phyloP scores from a whole-genome alignment of 129 eudicot species.

The Helianthus tuberosus region DNA sequence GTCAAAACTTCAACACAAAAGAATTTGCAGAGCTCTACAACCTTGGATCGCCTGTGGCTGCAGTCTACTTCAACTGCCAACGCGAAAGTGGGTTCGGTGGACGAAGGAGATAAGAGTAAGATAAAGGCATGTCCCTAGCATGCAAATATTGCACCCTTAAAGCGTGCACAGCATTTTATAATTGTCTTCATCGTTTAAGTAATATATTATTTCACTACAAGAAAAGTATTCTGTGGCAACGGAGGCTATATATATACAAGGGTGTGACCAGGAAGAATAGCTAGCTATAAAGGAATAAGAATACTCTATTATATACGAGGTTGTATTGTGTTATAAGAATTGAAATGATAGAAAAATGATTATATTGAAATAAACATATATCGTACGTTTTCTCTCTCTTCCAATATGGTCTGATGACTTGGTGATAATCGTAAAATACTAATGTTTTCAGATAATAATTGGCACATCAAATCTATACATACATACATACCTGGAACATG shows the following conservation, averaged over 20 bases:
- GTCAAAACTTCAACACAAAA: slow-evolving; percentile 79
- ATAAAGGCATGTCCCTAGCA: slow-evolving; percentile 14
- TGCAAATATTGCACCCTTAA: slow-evolving; percentile 3
- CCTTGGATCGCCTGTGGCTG: slow-evolving; percentile 84
- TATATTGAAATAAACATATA: background rate
- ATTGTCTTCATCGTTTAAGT: slow-evolving; percentile 3
- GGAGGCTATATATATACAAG: background rate
- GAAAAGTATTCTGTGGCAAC: no score
- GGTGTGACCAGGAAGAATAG: slow-evolving; percentile 6
- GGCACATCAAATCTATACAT: no score
- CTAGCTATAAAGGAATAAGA: slow-evolving; percentile 28
- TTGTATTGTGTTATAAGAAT: slow-evolving; percentile 4
- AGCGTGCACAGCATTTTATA: slow-evolving; percentile 13
- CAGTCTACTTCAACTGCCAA: slow-evolving; percentile 80
- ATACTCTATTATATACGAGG: slow-evolving; percentile 7
- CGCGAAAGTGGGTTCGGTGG: slow-evolving; percentile 85
- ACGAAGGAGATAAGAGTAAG: slow-evolving; percentile 40
- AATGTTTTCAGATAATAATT: no score
- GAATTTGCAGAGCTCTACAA: slow-evolving; percentile 84
- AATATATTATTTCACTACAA: background rate
- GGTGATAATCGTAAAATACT: no score
- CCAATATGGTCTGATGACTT: no score
- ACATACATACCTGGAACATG: no score
- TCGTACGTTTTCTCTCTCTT: no score
- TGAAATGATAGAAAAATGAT: slow-evolving; percentile 1